These are phyloP conservation scores for Geotrichum macrosporum DNA, from an alignment of 1,139 yeast genomes.

Conservation along the genomic window DNA sequence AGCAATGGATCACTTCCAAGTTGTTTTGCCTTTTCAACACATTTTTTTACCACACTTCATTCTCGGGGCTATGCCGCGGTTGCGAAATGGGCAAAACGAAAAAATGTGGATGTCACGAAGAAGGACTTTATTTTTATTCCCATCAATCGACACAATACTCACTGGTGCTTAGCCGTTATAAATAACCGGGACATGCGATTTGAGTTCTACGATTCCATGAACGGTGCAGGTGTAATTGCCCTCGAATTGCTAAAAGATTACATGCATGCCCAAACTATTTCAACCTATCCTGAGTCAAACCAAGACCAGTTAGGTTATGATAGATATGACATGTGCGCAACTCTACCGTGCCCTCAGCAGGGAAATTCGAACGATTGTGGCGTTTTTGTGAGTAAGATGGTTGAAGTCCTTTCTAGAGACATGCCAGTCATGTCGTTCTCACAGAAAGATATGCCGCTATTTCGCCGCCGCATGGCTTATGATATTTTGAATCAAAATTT, in stretches of 20 bases:
- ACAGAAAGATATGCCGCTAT: constrained; percentile 63
- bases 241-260: constrained; percentile 52
- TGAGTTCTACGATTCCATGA: constrained; percentile 73
- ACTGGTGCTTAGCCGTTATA: constrained; percentile 88
- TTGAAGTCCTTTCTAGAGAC: constrained; percentile 52
- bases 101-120: constrained; percentile 62
- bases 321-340: constrained; percentile 30
- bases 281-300: constrained; percentile 40
- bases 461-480: constrained; percentile 70
- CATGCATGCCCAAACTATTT: constrained; percentile 37
- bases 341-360: constrained; percentile 72
- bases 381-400: constrained; percentile 81
- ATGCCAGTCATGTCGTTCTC: constrained; percentile 48
- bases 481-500: constrained; percentile 37
- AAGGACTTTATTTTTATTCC: constrained; percentile 73
- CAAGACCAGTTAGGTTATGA: constrained; percentile 30
- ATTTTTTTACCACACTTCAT: constrained; percentile 70
- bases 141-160: constrained; percentile 73
- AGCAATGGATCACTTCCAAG: constrained; percentile 34
- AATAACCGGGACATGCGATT: constrained; percentile 58
- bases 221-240: constrained; percentile 51
- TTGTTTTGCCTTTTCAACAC: constrained; percentile 78
- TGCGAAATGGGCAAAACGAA: constrained; percentile 83
- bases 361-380: constrained; percentile 94
- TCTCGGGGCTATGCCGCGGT: constrained; percentile 72